Evolutionary conservation across 2,329 filamentous ascomycete genomes (phyloP).

Genomic region (Fusarium sp.): DNA sequence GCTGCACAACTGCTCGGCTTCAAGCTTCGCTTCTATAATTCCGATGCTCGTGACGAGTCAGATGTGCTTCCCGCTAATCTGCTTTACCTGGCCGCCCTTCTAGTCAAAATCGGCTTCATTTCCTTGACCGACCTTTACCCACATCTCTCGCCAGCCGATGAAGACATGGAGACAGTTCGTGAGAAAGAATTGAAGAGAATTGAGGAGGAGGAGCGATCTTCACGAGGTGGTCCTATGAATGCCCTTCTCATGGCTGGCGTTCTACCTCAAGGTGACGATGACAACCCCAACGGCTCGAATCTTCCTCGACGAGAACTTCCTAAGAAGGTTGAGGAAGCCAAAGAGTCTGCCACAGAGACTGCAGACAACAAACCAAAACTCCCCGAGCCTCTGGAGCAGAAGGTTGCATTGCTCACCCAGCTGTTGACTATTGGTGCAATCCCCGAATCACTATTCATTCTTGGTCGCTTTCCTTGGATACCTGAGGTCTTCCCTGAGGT

Average conservation of each 20-base stretch:
- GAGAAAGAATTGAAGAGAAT: conserved; percentile 80
- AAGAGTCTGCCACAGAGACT: conserved; percentile 58
- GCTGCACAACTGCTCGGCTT: conserved; percentile 96
- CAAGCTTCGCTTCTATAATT: conserved; percentile 96
- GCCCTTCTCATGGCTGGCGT: conserved; percentile 89
- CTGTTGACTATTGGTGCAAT: conserved; percentile 91
- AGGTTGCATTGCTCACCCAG: conserved; percentile 85
- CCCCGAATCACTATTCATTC: conserved; percentile 91
- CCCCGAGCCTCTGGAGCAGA: conserved; percentile 87
- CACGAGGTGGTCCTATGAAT: conserved; percentile 80
- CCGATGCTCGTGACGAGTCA: conserved; percentile 77
- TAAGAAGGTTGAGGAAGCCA: conserved; percentile 67
- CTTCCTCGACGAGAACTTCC: conserved; percentile 64
- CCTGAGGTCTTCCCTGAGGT: conserved; percentile 87
- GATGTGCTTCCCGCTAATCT: conserved; percentile 92
- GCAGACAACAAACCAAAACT: conserved; percentile 64
- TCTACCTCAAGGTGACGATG: conserved; percentile 76
- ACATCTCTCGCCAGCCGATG: conserved; percentile 88
- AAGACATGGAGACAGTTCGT: conserved; percentile 81
- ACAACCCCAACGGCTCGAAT: conserved; percentile 67
- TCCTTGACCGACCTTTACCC: conserved; percentile 91
- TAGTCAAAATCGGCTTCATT: conserved; percentile 98
- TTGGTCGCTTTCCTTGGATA: conserved; percentile 94
- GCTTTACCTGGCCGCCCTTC: conserved; percentile 88
- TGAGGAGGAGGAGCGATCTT: conserved; percentile 80